A percentile compares a stretch with the other conserved stretches of the same genome.
These are phyloP conservation scores for Russula virescens DNA, from an alignment of 768 basidiomycete species.

Conservation along the genomic window DNA sequence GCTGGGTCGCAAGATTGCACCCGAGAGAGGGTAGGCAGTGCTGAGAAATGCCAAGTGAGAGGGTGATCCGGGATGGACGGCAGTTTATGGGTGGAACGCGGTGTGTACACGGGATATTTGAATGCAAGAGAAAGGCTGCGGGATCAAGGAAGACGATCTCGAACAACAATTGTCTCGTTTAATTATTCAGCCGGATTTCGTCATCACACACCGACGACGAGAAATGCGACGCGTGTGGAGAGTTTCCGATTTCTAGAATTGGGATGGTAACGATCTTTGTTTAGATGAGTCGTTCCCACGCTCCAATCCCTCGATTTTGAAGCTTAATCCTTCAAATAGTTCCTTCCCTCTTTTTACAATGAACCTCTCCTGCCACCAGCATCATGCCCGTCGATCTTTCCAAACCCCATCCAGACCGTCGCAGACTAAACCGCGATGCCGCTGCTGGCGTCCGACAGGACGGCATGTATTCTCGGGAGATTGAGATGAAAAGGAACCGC, in stretches of 20 bases:
- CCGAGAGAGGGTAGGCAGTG: no score
- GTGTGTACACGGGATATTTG: no score
- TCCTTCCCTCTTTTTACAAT: not conserved
- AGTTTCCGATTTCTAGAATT: not conserved
- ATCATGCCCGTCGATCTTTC: slow-evolving; percentile 53
- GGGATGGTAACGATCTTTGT: slow-evolving; percentile 7
- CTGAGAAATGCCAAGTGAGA: no score
- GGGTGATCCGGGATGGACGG: no score
- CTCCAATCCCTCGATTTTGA: not conserved
- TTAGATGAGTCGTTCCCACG: slow-evolving; percentile 5
- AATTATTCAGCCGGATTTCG: no score
- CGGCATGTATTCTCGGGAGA: slow-evolving; percentile 52
- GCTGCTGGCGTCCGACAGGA: slow-evolving; percentile 47
- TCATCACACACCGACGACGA: no score
- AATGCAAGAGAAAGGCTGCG: no score
- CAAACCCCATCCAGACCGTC: slow-evolving; percentile 39
- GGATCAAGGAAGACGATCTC: no score
- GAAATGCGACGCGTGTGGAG: not conserved
- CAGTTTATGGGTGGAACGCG: no score
- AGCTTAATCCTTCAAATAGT: slow-evolving; percentile 19
- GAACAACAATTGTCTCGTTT: no score
- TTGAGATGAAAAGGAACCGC: slow-evolving; percentile 67
- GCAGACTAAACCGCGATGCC: slow-evolving; percentile 45
- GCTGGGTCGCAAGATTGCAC: no score
- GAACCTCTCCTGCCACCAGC: slow-evolving; percentile 5